A percentile compares a stretch with the other conserved stretches of the same genome.
Conservation (phyloP, 2,329 filamentous ascomycete genomes). For the Thyridium curvatum region DNA sequence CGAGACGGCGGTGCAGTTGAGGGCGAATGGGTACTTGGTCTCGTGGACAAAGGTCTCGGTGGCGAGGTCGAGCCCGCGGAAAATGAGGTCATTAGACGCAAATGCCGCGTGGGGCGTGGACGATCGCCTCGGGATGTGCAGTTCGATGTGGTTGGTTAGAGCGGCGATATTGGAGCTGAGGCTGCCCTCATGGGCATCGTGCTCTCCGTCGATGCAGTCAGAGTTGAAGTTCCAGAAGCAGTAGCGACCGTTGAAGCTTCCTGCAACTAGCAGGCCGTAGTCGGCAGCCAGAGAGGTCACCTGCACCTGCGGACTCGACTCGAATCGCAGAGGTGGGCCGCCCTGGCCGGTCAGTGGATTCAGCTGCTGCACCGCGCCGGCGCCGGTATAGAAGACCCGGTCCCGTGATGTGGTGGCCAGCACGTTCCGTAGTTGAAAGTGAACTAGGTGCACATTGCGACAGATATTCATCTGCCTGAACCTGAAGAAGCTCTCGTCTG, state of each 20-base stretch:
- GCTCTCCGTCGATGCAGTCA: constrained; percentile 15
- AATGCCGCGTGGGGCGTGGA: constrained; percentile 50
- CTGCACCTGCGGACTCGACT: constrained; percentile 26
- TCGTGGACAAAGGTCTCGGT: constrained; percentile 53
- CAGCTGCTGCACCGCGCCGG: constrained; percentile 42
- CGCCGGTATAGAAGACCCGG: constrained; percentile 51
- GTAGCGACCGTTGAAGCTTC: constrained; percentile 53
- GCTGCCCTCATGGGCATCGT: constrained; percentile 32
- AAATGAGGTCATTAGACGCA: constrained; percentile 54
- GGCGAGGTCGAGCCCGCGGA: constrained; percentile 52
- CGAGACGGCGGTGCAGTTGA: constrained; percentile 70
- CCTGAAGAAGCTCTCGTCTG: constrained; percentile 45
- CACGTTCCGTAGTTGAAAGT: constrained; percentile 61
- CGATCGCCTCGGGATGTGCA: constrained; percentile 47
- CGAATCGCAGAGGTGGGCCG: constrained; percentile 39
- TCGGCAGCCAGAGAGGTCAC: constrained; percentile 46
- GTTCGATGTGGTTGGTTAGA: constrained; percentile 60
- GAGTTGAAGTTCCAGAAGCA: constrained; percentile 39
- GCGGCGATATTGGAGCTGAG: constrained; percentile 43
- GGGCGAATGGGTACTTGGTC: constrained; percentile 48
- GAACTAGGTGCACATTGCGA: constrained; percentile 47
- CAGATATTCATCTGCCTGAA: constrained; percentile 53
- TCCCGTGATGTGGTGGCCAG: constrained; percentile 50
- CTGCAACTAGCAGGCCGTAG: constrained; percentile 51
- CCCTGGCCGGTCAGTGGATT: constrained; percentile 41